phyloP scores from a whole-genome alignment of 495 filamentous ascomycete species.

The Evansstolkia leycettana region DNA sequence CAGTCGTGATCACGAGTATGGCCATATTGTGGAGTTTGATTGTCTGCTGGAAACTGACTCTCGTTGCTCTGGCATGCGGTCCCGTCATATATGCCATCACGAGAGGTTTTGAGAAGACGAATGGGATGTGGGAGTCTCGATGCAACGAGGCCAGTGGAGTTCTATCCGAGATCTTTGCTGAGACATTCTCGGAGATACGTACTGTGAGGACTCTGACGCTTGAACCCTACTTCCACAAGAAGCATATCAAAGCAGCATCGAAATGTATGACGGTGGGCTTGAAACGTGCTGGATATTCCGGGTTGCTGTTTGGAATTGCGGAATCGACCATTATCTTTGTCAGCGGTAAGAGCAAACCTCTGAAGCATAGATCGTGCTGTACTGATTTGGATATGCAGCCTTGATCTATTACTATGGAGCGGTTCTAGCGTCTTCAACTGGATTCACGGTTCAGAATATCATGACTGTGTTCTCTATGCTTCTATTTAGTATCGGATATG shows the following conservation, averaged over 20 bases:
- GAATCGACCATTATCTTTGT: constrained; percentile 60
- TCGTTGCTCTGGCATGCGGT: constrained; percentile 56
- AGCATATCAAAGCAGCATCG: constrained; percentile 41
- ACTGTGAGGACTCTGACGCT: constrained; percentile 70
- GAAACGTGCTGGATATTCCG: constrained; percentile 43
- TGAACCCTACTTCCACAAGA: constrained; percentile 59
- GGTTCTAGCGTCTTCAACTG: constrained; percentile 37
- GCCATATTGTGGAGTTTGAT: constrained; percentile 63
- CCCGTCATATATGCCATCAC: constrained; percentile 59
- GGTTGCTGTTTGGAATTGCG: constrained; percentile 63
- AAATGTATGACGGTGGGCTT: constrained; percentile 17
- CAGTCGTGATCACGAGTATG: constrained; percentile 48
- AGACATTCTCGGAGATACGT: constrained; percentile 72
- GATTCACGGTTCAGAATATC: constrained; percentile 42
- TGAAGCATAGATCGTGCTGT: not conserved
- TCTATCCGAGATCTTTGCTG: constrained; percentile 50
- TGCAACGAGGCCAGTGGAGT: constrained; percentile 47
- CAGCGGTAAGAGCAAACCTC: constrained; percentile 29
- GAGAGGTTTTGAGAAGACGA: constrained; percentile 46
- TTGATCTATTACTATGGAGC: constrained; percentile 79
- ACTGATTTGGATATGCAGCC: constrained; percentile 27
- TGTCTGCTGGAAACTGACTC: constrained; percentile 69
- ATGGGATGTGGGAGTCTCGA: constrained; percentile 56
- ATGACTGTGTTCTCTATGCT: constrained; percentile 72
- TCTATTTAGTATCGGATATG: constrained; percentile 66